These are phyloP conservation scores for Sambucus nigra DNA, from an alignment of 129 eudicot genomes.

Conservation along the genomic window DNA sequence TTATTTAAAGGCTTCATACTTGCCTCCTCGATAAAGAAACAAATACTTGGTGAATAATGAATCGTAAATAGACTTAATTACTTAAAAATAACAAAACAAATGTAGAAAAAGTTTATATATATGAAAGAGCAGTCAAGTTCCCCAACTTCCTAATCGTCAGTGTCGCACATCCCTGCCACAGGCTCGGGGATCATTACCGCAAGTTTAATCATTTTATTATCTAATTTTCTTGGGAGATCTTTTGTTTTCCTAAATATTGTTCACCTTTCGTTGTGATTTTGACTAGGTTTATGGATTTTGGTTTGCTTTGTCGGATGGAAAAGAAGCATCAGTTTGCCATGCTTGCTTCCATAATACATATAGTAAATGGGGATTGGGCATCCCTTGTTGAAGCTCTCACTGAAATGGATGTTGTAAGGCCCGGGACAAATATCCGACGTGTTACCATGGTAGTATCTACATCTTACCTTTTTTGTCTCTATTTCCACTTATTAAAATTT, in stretches of 20 bases:
- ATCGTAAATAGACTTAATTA: too few relatives aligned
- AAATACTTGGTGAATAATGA: too few relatives aligned
- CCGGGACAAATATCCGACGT: constrained; percentile 77
- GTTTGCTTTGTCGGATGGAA: constrained; percentile 93
- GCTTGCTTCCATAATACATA: constrained; percentile 92
- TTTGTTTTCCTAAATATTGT: constrained; percentile 10
- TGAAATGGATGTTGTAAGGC: constrained; percentile 84
- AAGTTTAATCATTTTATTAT: not conserved
- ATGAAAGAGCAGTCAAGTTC: too few relatives aligned
- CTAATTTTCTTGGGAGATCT: constrained; percentile 6
- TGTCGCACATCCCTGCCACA: too few relatives aligned
- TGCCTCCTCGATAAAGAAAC: too few relatives aligned
- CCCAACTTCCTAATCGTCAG: too few relatives aligned
- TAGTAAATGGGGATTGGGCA: constrained; percentile 95
- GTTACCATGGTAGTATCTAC: constrained; percentile 76
- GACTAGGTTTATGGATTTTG: constrained; percentile 90
- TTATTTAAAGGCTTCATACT: too few relatives aligned
- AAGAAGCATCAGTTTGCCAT: constrained; percentile 90
- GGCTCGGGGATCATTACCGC: too few relatives aligned
- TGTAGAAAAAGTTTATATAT: too few relatives aligned
- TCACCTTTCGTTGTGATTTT: constrained; percentile 10
- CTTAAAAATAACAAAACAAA: too few relatives aligned
- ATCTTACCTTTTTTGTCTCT: constrained; percentile 1
- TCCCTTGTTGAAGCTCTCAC: constrained; percentile 78
- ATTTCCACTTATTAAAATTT: not conserved